phyloP scores from a whole-genome alignment of 2,329 filamentous ascomycete species.

The Clonostachys rosea region DNA sequence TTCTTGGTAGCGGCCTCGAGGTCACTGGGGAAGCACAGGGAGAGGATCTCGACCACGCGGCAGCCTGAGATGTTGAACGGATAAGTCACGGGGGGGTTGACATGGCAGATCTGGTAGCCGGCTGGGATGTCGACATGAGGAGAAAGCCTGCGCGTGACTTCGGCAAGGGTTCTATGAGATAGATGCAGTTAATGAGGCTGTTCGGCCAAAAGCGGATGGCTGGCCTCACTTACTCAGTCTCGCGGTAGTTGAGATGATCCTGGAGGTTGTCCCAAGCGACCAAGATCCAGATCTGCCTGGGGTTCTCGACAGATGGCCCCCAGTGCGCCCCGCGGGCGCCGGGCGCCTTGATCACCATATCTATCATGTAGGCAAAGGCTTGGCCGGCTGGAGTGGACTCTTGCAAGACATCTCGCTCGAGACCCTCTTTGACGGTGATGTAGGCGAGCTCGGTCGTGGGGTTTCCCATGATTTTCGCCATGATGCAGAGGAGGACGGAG shows the following conservation, averaged over 20 bases:
- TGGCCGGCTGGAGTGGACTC: conserved; percentile 8
- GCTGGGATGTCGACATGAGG: not conserved
- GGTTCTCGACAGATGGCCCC: conserved; percentile 14
- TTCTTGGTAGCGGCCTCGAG: conserved; percentile 1
- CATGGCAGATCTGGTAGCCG: not conserved
- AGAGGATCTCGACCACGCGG: conserved; percentile 5
- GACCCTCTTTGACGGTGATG: conserved; percentile 9
- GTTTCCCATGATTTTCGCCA: too few species aligned
- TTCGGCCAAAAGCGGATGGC: not conserved
- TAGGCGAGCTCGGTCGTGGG: conserved; percentile 11
- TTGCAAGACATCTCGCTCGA: conserved; percentile 5
- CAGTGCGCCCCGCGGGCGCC: conserved; percentile 13
- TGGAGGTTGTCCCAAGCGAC: conserved; percentile 15
- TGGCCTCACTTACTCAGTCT: conserved; percentile 7
- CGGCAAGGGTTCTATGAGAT: not conserved
- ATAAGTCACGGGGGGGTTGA: not conserved
- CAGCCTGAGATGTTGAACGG: conserved; percentile 1
- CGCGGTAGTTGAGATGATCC: conserved; percentile 9
- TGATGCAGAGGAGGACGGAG: too few species aligned
- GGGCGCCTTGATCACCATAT: conserved; percentile 9
- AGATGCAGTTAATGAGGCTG: not conserved
- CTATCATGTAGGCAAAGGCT: conserved; percentile 6
- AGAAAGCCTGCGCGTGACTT: too few species aligned
- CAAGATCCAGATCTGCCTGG: conserved; percentile 13
- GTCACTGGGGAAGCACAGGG: conserved; percentile 5